These are phyloP conservation scores for Trichoderma parareesei DNA, from an alignment of 495 filamentous ascomycete species.

Conservation along the genomic window DNA sequence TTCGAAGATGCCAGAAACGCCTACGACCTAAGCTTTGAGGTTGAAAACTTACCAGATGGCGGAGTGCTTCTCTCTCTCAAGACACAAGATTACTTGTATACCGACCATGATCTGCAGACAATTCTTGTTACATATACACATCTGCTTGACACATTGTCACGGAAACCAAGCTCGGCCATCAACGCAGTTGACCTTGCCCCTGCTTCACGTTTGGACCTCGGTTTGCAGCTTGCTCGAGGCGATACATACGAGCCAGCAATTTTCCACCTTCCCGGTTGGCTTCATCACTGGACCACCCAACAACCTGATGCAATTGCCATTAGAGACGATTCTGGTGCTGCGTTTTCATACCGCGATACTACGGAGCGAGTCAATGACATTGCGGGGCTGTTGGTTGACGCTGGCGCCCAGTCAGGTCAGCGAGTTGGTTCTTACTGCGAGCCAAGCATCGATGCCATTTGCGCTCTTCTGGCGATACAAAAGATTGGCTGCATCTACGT, in stretches of 20 bases:
- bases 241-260: not conserved
- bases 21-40: not conserved
- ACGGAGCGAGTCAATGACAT: not conserved
- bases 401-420: constrained; percentile 10
- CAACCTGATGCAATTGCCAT: not conserved
- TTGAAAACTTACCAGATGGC: not conserved
- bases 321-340: not conserved
- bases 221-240: not conserved
- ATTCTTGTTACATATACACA: not conserved
- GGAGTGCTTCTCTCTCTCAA: not conserved
- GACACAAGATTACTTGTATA: not conserved
- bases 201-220: not conserved
- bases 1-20: not conserved
- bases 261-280: no score
- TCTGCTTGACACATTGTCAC: not conserved
- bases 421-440: constrained; percentile 25
- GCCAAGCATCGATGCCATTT: constrained; percentile 35
- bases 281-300: not conserved
- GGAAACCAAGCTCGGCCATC: not conserved
- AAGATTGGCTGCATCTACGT: constrained; percentile 42
- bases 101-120: not conserved
- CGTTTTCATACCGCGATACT: not conserved
- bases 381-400: not conserved
- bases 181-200: not conserved
- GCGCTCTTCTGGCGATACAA: constrained; percentile 45